Base-by-base conservation (phyloP, 495 filamentous ascomycete genomes). In the Lasiosphaeria hispida region DNA sequence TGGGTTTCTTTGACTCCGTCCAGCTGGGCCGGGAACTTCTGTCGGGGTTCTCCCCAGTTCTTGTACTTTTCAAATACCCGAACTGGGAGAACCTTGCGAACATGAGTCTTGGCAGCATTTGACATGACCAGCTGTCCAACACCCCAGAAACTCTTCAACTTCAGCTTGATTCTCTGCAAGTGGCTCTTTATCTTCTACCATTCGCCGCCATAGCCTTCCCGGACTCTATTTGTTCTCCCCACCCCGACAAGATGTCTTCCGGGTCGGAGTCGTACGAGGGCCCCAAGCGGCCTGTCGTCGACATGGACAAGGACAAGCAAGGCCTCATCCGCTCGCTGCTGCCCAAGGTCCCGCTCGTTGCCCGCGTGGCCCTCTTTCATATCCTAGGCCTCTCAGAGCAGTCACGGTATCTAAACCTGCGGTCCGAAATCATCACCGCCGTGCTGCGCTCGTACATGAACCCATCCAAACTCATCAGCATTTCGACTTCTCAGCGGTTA, bases 401-500 rank as follows among this genome's bases (percentile, higher is more conserved):
- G 2, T 81, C 87, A 0, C 79, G 83, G 17, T 90, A 93, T 76
- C 85, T 91, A 69, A 88, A 95, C 65, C 72, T 97, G 10, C 82
- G 85, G 37, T 93, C 89, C 10, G 87, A 87, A 40, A 65, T 97
- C 48, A 87, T 79, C 0, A 76, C 94, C 54, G 80, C 84, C 15
- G 67, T 94, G 15, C 61, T 96, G 33, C 87, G 91, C 15, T 78
- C 83, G 0, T 81, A 87, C 62, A 69, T 91, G 38, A 62, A 70
- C 6, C 65, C 72, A 4, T 51, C 64, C 7, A 68, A 67, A 30
- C 67, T 74, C 0, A 73, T 66, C 10, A 70, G 85, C 8, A 69
- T 96, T 18, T 74, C 82, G 37, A 80, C 84, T 55, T 71, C 79
- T 37, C 93, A 97, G 68, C 74, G 73, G n/a, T 61, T 80, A 35